Conservation (phyloP, 192 early-diverging fungal genomes). For the Podochytrium sp. region DNA sequence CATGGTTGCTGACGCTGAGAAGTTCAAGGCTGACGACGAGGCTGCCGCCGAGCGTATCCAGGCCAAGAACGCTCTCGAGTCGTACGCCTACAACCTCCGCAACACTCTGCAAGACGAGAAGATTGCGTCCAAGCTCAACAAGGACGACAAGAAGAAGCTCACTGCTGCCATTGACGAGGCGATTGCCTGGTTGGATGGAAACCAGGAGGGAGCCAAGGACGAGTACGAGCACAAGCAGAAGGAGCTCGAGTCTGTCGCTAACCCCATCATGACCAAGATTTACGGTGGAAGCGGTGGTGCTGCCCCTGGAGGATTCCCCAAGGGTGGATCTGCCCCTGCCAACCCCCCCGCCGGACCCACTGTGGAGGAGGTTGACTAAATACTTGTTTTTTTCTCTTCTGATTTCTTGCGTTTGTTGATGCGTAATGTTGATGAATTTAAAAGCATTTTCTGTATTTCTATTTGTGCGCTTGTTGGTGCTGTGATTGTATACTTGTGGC, state of each 20-base stretch:
- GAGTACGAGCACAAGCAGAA: constrained; percentile 96
- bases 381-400: not conserved
- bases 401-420: not conserved
- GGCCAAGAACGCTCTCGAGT: constrained; percentile 95
- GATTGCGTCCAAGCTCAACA: constrained; percentile 77
- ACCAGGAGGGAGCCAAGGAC: constrained; percentile 95
- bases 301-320: constrained; percentile 65
- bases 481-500: not conserved
- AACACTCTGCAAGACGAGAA: constrained; percentile 89
- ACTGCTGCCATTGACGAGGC: constrained; percentile 81
- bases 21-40: constrained; percentile 98
- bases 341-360: constrained; percentile 59
- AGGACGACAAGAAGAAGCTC: constrained; percentile 89
- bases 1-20: constrained; percentile 92
- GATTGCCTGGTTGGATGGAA: constrained; percentile 93
- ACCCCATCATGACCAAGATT: constrained; percentile 97
- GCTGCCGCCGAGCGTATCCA: constrained; percentile 85
- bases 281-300: constrained; percentile 79
- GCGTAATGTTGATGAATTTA: not conserved
- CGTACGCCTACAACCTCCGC: constrained; percentile 96
- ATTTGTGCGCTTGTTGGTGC: not conserved
- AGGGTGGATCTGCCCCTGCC: constrained; percentile 78
- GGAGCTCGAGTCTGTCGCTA: constrained; percentile 90
- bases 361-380: constrained; percentile 55
- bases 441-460: too few relatives aligned